Evolutionary conservation across 306 rosid genomes (phyloP).

Genomic region (Hippophae rhamnoides): DNA sequence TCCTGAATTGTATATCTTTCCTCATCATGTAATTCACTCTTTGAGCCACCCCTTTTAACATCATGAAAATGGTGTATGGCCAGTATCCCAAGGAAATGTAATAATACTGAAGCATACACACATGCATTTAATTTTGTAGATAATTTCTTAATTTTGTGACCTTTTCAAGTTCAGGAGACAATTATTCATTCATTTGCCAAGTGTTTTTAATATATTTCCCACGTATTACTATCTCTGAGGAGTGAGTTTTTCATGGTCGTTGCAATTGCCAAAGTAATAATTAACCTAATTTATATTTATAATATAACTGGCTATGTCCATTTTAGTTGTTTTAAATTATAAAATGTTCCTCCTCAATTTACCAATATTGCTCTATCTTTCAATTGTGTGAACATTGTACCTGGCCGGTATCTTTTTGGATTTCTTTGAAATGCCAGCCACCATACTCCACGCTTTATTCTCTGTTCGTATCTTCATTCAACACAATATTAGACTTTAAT

Average conservation of each 20-base stretch:
- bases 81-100: too few relatives aligned
- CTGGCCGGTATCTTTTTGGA: conserved; percentile 26
- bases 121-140: too few relatives aligned
- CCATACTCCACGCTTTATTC: conserved; percentile 13
- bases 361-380: neutral
- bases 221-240: neutral
- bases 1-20: neutral
- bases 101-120: too few relatives aligned
- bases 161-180: too few relatives aligned
- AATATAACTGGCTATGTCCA: conserved; percentile 23
- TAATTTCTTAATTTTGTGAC: too few relatives aligned
- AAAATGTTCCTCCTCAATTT: conserved; percentile 17
- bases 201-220: too few relatives aligned
- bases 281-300: conserved; percentile 8
- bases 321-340: conserved; percentile 10
- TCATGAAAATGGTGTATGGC: too few relatives aligned
- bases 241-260: neutral
- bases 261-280: neutral
- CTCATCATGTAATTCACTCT: too few relatives aligned
- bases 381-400: conserved; percentile 1
- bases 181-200: too few relatives aligned
- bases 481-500: too few relatives aligned
- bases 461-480: neutral
- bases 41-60: too few relatives aligned
- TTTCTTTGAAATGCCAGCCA: conserved; percentile 10